Evolutionary conservation across 1,284 basidiomycete genomes (phyloP).

Genomic region (Peniophora sp.): DNA sequence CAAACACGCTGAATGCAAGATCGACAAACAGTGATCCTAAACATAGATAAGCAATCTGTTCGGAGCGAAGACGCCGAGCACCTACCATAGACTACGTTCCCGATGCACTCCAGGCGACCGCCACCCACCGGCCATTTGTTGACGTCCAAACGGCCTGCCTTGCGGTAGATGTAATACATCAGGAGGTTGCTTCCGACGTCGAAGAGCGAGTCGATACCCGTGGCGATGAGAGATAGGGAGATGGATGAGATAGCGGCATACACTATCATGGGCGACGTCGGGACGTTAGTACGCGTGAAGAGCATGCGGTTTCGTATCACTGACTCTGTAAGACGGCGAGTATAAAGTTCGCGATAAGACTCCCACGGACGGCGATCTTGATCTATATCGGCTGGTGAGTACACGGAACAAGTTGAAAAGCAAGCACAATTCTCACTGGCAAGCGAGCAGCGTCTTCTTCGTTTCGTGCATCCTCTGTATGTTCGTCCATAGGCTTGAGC

Average conservation of each 20-base stretch:
- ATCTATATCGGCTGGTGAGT: constrained; percentile 38
- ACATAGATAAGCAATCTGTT: not conserved
- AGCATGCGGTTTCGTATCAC: constrained; percentile 16
- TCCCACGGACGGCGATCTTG: constrained; percentile 83
- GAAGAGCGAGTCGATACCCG: constrained; percentile 84
- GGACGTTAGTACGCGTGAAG: constrained; percentile 2
- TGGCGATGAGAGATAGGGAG: constrained; percentile 86
- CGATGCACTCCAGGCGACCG: constrained; percentile 84
- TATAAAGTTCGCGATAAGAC: constrained; percentile 68
- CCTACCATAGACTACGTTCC: constrained; percentile 81
- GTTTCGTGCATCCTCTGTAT: constrained; percentile 66
- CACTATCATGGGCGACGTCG: constrained; percentile 34
- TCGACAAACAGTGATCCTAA: not conserved
- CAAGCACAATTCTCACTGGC: constrained; percentile 37
- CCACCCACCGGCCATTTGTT: constrained; percentile 93
- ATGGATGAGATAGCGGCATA: constrained; percentile 82
- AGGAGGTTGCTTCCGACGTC: constrained; percentile 89
- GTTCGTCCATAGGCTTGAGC: constrained; percentile 84
- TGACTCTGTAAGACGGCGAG: constrained; percentile 65
- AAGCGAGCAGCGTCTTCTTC: constrained; percentile 58
- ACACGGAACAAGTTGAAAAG: not conserved
- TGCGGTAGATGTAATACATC: constrained; percentile 76
- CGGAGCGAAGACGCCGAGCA: not conserved
- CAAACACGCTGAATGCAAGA: not conserved
- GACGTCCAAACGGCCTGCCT: constrained; percentile 63